These are phyloP conservation scores for Syzygium aromaticum DNA, from an alignment of 345 rosid genomes.

Conservation along the genomic window DNA sequence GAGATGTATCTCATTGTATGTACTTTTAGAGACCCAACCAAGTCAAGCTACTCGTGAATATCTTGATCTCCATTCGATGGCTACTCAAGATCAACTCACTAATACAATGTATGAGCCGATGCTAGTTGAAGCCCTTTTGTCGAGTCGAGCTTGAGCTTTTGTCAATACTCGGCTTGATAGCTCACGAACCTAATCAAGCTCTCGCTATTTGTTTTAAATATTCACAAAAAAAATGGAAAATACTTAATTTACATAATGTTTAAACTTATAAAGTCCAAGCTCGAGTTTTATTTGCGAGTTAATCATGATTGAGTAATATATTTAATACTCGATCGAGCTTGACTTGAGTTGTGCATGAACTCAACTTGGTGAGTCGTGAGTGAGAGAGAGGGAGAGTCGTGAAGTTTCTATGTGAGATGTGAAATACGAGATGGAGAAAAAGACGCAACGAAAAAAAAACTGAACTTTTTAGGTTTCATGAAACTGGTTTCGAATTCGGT, in stretches of 20 bases:
- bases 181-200: background rate
- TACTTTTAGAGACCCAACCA: no score
- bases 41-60: background rate
- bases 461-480: no score
- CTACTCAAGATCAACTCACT: background rate
- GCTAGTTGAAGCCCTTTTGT: background rate
- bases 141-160: background rate
- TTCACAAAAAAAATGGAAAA: background rate
- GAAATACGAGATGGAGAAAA: no score
- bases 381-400: no score
- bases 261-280: background rate
- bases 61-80: rapidly evolving
- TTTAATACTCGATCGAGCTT: background rate
- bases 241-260: background rate
- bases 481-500: no score
- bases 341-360: background rate
- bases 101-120: background rate
- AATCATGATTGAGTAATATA: background rate
- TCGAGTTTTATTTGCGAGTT: background rate
- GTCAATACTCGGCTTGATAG: background rate
- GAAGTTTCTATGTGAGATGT: no score
- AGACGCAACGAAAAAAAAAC: no score
- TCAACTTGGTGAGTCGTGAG: no score
- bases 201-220: background rate
- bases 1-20: no score